phyloP scores from a whole-genome alignment of 2,329 filamentous ascomycete genomes.

The Alternaria sp. region DNA sequence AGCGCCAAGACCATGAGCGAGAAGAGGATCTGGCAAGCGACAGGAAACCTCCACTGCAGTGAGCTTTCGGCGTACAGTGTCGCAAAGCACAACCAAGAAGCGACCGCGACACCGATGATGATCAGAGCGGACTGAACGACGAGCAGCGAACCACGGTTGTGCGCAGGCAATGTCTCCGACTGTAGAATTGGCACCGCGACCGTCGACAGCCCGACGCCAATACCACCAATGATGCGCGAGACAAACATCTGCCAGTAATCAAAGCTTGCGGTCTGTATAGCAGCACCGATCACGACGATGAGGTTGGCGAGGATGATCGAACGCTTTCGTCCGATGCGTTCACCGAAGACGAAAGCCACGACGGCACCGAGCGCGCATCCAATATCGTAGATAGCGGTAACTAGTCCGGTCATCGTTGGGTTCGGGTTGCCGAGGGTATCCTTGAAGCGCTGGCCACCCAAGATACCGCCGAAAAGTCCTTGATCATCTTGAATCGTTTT shows the following conservation, averaged over 20 bases:
- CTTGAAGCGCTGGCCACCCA: constrained; percentile 31
- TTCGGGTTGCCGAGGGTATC: constrained; percentile 18
- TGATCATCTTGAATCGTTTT: constrained; percentile 24
- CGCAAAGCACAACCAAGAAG: constrained; percentile 24
- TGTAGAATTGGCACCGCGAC: constrained; percentile 55
- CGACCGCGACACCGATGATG: constrained; percentile 23
- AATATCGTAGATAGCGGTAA: constrained; percentile 47
- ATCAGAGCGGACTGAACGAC: constrained; percentile 22
- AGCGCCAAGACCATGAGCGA: constrained; percentile 61
- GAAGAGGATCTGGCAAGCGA: constrained; percentile 62
- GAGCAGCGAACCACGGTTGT: constrained; percentile 21
- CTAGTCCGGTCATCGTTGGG: constrained; percentile 41
- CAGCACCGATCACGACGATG: constrained; percentile 42
- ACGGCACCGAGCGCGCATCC: constrained; percentile 53
- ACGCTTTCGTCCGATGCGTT: constrained; percentile 61
- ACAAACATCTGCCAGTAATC: constrained; percentile 42
- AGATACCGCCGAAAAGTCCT: constrained; percentile 34
- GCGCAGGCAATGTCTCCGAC: constrained; percentile 45
- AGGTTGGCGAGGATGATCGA: constrained; percentile 63
- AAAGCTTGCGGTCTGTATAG: constrained; percentile 40
- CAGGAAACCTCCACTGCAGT: constrained; percentile 53
- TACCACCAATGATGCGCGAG: constrained; percentile 50
- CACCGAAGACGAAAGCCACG: constrained; percentile 55
- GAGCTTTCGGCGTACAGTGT: constrained; percentile 18
- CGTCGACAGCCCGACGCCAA: constrained; percentile 56